Conservation (phyloP, 371 early-diverging fungal genomes). For the Circinella minor region DNA sequence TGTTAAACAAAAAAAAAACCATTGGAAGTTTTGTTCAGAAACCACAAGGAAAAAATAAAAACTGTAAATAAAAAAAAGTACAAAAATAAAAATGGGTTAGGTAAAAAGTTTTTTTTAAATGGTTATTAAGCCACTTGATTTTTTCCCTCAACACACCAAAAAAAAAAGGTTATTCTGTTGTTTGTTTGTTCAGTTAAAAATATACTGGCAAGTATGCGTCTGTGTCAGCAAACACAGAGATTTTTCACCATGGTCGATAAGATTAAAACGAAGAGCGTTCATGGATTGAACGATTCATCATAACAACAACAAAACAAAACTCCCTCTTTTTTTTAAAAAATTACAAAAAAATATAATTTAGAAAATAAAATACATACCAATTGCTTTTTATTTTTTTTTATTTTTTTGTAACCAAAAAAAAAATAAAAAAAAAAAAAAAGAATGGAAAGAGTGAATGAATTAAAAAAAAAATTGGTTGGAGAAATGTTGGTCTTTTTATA, state of each 20-base stretch:
- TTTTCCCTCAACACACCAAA: background rate
- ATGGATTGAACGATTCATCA: slow-evolving; percentile 26
- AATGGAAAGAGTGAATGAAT: background rate
- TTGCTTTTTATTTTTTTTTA: background rate
- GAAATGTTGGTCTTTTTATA: background rate
- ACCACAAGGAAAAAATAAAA: background rate
- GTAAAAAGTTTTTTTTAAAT: background rate
- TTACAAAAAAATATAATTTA: background rate
- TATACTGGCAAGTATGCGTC: slow-evolving; percentile 42
- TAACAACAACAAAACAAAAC: slow-evolving; percentile 2
- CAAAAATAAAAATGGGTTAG: no score
- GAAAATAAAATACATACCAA: background rate
- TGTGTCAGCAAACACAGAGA: slow-evolving; percentile 36
- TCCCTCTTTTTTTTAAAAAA: background rate
- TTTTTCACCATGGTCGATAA: slow-evolving; percentile 44
- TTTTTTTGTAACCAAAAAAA: no score
- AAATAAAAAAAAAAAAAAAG: background rate
- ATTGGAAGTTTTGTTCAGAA: background rate
- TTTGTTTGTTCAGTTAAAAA: slow-evolving; percentile 4
- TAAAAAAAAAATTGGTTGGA: background rate
- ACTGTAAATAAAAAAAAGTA: no score
- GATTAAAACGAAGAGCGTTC: slow-evolving; percentile 28
- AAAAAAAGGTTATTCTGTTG: background rate
- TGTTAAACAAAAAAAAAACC: no score
- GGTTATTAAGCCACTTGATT: background rate